Evolutionary conservation across 345 rosid genomes (phyloP).

Genomic region (Ailanthus altissimus): DNA sequence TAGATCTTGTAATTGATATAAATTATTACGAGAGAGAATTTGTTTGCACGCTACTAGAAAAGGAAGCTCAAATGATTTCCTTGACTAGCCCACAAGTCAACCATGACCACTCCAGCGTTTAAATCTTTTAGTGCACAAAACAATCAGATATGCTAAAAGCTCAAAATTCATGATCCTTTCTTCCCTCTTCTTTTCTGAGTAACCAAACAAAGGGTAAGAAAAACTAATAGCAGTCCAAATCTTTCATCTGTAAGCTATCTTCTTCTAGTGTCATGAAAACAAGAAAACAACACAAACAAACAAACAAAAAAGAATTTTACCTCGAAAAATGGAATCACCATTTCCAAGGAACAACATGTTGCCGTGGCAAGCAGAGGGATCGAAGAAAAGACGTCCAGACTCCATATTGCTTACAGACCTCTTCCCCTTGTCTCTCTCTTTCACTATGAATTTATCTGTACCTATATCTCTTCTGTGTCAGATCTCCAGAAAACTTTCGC

Average conservation of each 20-base stretch:
- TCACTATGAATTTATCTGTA: neutral
- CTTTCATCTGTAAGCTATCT: too few relatives aligned
- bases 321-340: conserved; percentile 52
- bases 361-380: conserved; percentile 55
- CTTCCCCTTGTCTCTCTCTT: neutral
- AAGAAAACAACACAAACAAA: neutral
- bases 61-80: neutral
- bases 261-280: neutral
- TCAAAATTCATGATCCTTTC: too few relatives aligned
- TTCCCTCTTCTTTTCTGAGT: too few relatives aligned
- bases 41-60: neutral
- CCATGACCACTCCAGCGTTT: too few relatives aligned
- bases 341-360: conserved; percentile 70
- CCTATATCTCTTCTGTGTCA: neutral
- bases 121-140: too few relatives aligned
- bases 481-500: conserved; percentile 24
- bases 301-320: conserved; percentile 24
- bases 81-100: too few relatives aligned
- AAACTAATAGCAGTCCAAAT: too few relatives aligned
- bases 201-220: too few relatives aligned
- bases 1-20: neutral
- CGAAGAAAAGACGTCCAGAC: conserved; percentile 62
- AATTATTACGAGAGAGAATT: neutral
- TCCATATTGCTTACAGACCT: conserved; percentile 47
- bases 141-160: too few relatives aligned